Evolutionary conservation across 1,284 basidiomycete species (phyloP), one percentile per base, ranked within the genome.

Genomic region (Blastosporella zonata): DNA sequence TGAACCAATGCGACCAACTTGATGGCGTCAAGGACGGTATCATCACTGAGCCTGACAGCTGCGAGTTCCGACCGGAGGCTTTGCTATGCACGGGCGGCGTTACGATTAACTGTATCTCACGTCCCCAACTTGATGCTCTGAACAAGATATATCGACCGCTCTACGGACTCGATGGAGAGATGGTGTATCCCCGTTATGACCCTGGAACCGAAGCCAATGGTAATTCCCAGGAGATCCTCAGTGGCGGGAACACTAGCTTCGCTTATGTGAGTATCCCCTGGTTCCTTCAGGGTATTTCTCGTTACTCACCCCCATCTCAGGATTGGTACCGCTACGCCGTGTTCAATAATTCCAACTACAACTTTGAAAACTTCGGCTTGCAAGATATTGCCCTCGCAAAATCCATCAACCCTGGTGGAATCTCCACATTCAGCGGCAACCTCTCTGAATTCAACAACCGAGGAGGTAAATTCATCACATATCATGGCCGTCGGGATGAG

Each of bases 381-480:
- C 17, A 37, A 9, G 15, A 50, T 9, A 45, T 50, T 10, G 43
- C 40, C 1, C 18, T 50, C 25, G 41, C 46, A 4, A 13, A 40
- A 20, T 39, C n/a, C 17, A 37, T 50, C 6, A 42, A 50, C 27
- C 51, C 48, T n/a, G 43, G 31, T 13, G 49, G 46, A 4, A 38
- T 53, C n/a, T 41, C 46, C 7, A 44, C 37, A n/a, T 53, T 38
- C 35, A 36, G 37, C 9, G 31, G 51, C 13, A 28, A 53, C 15
- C 35, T 55, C 2, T 38, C 47, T 8, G 10, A 31, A 10, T 50
- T 53, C 46, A 23, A 42, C 13, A 28, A 37, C 6, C 31, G 48
- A 7, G 50, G 50, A 1, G 54, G 54, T 2, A 55, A 55, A 33
- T 50, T 55, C 31, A 15, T 55, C n/a, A 47, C 50, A 12, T 55